Percentiles rank a stretch among this genome's conserved stretches.
phyloP scores from a whole-genome alignment of 1,284 basidiomycete species.

The Cryptococcus hybrid region DNA sequence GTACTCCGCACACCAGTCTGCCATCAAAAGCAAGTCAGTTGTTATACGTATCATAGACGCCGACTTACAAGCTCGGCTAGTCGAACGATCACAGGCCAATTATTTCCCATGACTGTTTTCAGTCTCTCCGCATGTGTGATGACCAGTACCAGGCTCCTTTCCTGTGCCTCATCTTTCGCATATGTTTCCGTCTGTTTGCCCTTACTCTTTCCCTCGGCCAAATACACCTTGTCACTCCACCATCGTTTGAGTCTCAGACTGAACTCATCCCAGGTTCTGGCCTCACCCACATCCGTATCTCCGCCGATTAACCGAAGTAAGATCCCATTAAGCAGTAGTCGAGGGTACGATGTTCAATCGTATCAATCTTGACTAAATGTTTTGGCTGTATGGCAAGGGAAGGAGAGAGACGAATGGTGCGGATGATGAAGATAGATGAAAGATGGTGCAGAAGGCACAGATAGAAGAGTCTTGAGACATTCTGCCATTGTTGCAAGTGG shows the following conservation, averaged over 20 bases:
- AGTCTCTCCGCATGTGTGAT: conserved; percentile 69
- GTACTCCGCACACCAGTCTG: conserved; percentile 53
- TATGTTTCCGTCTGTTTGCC: conserved; percentile 18
- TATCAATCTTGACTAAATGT: conserved; percentile 56
- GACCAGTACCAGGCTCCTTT: conserved; percentile 58
- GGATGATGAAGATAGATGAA: conserved; percentile 72
- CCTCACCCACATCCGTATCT: conserved; percentile 33
- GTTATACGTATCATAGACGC: not conserved
- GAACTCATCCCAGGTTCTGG: conserved; percentile 67
- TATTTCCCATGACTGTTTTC: conserved; percentile 60
- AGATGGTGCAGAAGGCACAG: conserved; percentile 56
- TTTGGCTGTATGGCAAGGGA: not conserved
- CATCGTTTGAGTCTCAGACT: conserved; percentile 58
- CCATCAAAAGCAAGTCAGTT: conserved; percentile 2
- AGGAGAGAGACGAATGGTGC: conserved; percentile 50
- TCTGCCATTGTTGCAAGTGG: not conserved
- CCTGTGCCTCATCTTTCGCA: conserved; percentile 19
- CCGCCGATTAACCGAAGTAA: conserved; percentile 2
- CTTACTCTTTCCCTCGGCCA: conserved; percentile 46
- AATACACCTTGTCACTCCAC: conserved; percentile 23
- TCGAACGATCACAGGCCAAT: conserved; percentile 68
- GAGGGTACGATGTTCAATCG: conserved; percentile 64
- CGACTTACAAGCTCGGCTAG: conserved; percentile 68
- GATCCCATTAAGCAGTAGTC: conserved; percentile 66
- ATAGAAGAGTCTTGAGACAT: conserved; percentile 49